A percentile compares a stretch with the other conserved stretches of the same genome.
Conservation (phyloP, 2,329 filamentous ascomycete genomes). For the Calonectria hongkongensis region DNA sequence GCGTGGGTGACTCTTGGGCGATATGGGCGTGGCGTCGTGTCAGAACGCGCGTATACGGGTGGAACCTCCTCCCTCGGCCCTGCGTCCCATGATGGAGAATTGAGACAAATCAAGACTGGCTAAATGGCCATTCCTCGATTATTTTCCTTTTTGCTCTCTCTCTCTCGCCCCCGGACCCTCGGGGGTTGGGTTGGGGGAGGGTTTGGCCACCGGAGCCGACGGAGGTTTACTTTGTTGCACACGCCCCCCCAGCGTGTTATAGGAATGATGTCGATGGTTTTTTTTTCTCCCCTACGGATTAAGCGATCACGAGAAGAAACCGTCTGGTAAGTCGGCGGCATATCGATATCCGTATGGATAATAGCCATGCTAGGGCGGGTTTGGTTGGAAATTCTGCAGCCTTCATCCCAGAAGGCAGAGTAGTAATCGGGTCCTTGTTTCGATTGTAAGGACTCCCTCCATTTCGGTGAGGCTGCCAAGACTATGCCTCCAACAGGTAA, state of each 20-base stretch:
- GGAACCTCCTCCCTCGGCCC: slow-evolving; percentile 7
- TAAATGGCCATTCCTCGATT: not conserved
- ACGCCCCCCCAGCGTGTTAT: slow-evolving; percentile 19
- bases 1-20: slow-evolving; percentile 4
- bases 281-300: not conserved
- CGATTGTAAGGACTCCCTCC: not conserved
- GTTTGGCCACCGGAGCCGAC: not conserved
- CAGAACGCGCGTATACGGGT: slow-evolving; percentile 35
- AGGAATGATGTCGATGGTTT: not conserved
- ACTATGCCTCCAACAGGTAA: slow-evolving; percentile 6
- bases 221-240: not conserved
- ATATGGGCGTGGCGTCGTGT: slow-evolving; percentile 31
- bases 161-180: slow-evolving; percentile 13
- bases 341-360: slow-evolving; percentile 8
- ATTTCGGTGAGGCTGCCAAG: slow-evolving; percentile 1
- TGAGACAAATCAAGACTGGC: not conserved
- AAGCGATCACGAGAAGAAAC: not conserved
- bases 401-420: not conserved
- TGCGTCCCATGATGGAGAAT: not conserved
- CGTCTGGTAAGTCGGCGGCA: not conserved
- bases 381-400: not conserved
- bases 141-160: not conserved
- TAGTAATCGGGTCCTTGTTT: slow-evolving; percentile 10
- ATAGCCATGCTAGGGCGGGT: not conserved
- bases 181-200: not conserved